Evolutionary conservation across 2,329 filamentous ascomycete species (phyloP), one percentile per base, ranked within the genome.

Genomic region (Trichoderma sp.): DNA sequence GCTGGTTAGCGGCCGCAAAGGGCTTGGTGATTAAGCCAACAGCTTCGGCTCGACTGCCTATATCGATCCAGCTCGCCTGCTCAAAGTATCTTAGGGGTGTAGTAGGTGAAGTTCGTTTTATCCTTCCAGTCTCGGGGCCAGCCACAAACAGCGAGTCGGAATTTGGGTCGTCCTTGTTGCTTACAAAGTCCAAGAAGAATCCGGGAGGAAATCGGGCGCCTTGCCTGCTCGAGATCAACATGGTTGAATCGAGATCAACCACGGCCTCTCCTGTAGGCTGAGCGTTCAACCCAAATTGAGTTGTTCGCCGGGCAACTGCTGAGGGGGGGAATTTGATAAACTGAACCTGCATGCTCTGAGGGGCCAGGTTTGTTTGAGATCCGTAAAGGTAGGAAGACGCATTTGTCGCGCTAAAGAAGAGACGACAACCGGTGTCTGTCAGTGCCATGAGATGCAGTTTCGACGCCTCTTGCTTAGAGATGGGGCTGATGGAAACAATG

Each of bases 301-400:
- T 73, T 19, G 77, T 70, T 66, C 77, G 73, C 68, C 75, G 71
- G 67, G 76, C 45, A 22, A 61, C 71, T 22, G 74, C 70, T 70
- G 76, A 78, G 66, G 95, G 95, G 1, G 96, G 95, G 68, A 97
- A 97, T 76, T 95, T 96, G 78, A 99, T 92, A 75, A 97, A 95
- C 73, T 96, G 91, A n/a, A 97, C 89, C 78, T 97, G 94, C 93
- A 99, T 97, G 79, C 93, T 97, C 73, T 92, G 94, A 0, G 95
- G 94, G 0, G 92, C 89, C 68, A 84, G 78, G 68, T 84, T 89
- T 8, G 87, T 84, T 22, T 86, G 84, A 25, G 86, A 86, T 15
- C 84, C 85, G 34, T 87, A 83, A 77, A 84, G 86, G 80, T 90
- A 89, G 0, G 84, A 91, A 2, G 88, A 87, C 19, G 92, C 90